phyloP scores from a whole-genome alignment of 352 stramenopile genomes.

The Phytophthora quininea region DNA sequence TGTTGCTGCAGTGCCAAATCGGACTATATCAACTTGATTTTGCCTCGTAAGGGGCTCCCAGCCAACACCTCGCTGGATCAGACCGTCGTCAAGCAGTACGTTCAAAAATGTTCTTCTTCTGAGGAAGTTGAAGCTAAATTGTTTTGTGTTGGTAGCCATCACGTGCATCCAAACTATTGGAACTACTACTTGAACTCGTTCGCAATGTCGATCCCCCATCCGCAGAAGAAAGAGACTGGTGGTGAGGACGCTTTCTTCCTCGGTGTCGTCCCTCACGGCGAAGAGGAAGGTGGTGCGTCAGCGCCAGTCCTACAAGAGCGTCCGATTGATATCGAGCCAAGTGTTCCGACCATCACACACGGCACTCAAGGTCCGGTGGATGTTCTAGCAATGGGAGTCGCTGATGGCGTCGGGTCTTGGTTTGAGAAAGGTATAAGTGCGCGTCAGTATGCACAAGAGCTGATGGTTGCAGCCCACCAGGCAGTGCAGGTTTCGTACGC shows the following conservation, averaged over 20 bases:
- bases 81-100: constrained; percentile 46
- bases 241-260: constrained; percentile 96
- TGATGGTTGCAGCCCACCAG: constrained; percentile 81
- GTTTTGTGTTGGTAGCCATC: constrained; percentile 29
- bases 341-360: constrained; percentile 32
- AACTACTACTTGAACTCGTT: constrained; percentile 73
- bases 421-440: constrained; percentile 93
- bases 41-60: constrained; percentile 79
- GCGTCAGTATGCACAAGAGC: constrained; percentile 66
- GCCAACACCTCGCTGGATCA: constrained; percentile 67
- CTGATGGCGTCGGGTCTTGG: constrained; percentile 96
- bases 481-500: constrained; percentile 64
- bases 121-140: not conserved
- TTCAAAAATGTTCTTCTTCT: not conserved
- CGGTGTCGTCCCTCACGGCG: constrained; percentile 51
- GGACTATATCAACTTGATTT: constrained; percentile 89
- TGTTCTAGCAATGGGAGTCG: constrained; percentile 93
- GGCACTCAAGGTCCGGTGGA: constrained; percentile 63
- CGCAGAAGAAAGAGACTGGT: constrained; percentile 68
- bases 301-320: constrained; percentile 21
- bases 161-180: constrained; percentile 43
- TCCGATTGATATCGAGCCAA: constrained; percentile 28
- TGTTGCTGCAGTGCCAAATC: constrained; percentile 77
- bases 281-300: constrained; percentile 49
- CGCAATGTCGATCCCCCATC: constrained; percentile 81